These are phyloP conservation scores for Lithocarpus polystachyus DNA, from an alignment of 306 rosid species.

Conservation along the genomic window DNA sequence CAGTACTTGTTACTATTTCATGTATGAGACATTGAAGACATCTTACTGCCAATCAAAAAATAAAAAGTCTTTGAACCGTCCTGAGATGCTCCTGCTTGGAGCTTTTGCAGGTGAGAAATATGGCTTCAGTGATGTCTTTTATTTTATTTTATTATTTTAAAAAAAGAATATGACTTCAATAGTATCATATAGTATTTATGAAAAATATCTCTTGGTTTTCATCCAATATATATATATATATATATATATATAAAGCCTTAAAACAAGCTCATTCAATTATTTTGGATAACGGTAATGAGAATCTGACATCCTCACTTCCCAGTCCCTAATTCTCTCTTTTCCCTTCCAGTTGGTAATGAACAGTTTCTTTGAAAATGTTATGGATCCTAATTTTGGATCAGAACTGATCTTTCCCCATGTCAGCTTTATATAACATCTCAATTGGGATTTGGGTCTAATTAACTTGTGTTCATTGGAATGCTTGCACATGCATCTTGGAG, in stretches of 20 bases:
- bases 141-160: no score
- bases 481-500: background rate
- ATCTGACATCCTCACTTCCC: background rate
- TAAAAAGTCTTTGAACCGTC: slow-evolving; percentile 70
- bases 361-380: background rate
- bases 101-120: slow-evolving; percentile 74
- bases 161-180: no score
- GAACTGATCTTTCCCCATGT: background rate
- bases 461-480: no score
- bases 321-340: background rate
- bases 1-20: slow-evolving; percentile 93
- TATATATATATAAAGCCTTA: background rate
- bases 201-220: no score
- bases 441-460: background rate
- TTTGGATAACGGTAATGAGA: background rate
- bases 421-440: background rate
- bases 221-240: background rate
- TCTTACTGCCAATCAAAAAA: slow-evolving; percentile 68
- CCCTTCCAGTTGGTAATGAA: background rate
- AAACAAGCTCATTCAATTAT: background rate
- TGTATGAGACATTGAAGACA: slow-evolving; percentile 87
- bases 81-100: slow-evolving; percentile 86
- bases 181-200: no score
- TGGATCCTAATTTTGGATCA: background rate
- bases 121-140: background rate